phyloP scores from a whole-genome alignment of 1,284 basidiomycete genomes.

The Peniophora sp. region DNA sequence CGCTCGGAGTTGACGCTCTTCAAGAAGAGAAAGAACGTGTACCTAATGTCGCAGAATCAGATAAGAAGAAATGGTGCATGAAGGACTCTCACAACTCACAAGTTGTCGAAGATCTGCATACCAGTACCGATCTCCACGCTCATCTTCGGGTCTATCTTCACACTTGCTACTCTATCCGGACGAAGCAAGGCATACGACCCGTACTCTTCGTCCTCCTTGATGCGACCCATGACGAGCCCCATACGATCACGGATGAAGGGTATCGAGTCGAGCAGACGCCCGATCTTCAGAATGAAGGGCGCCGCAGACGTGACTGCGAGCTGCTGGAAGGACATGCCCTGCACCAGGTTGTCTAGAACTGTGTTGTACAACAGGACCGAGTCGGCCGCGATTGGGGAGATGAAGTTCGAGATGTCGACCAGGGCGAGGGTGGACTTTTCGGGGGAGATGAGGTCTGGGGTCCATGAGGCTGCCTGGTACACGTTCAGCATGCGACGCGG shows the following conservation, averaged over 20 bases:
- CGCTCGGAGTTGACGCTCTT: not conserved
- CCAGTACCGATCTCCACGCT: slow-evolving; percentile 2
- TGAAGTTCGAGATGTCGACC: slow-evolving; percentile 6
- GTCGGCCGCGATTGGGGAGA: slow-evolving; percentile 7
- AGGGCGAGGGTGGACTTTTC: slow-evolving; percentile 8
- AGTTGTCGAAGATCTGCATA: slow-evolving; percentile 8
- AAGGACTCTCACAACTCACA: not conserved
- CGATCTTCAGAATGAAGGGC: slow-evolving; percentile 7
- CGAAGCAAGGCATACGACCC: not conserved
- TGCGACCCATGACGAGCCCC: slow-evolving; percentile 6
- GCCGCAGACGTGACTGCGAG: slow-evolving; percentile 5
- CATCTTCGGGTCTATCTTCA: not conserved
- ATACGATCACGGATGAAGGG: slow-evolving; percentile 6
- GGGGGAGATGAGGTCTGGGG: slow-evolving; percentile 5
- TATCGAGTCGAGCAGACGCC: slow-evolving; percentile 6
- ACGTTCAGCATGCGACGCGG: not conserved
- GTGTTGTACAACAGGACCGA: slow-evolving; percentile 7
- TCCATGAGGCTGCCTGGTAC: slow-evolving; percentile 5
- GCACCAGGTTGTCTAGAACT: slow-evolving; percentile 5
- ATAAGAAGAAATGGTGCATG: not conserved
- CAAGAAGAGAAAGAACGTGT: not conserved
- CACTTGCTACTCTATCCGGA: not conserved
- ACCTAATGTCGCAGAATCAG: not conserved
- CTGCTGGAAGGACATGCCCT: slow-evolving; percentile 3
- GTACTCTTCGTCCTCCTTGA: not conserved